phyloP scores from a whole-genome alignment of 2,329 filamentous ascomycete species.

The Fusarium cyanostomum region DNA sequence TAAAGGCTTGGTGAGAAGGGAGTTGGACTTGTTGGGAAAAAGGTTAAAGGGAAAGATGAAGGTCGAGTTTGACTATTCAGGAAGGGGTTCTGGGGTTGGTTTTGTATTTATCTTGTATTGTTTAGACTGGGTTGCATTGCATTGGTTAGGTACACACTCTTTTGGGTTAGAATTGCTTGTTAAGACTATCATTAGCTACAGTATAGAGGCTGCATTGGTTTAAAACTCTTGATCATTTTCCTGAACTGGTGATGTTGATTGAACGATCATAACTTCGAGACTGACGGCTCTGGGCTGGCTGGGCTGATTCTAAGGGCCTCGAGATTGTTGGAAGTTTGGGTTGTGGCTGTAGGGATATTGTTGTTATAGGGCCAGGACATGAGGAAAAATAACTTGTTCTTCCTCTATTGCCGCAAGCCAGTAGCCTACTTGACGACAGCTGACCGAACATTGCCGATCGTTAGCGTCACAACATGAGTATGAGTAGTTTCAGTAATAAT shows the following conservation, averaged over 20 bases:
- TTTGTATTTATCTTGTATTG: conserved; percentile 7
- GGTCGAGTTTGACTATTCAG: not conserved
- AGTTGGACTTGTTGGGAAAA: conserved; percentile 1
- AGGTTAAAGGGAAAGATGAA: conserved; percentile 3
- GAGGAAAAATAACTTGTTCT: too few species aligned
- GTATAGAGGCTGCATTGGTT: conserved; percentile 29
- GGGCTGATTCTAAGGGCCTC: too few species aligned
- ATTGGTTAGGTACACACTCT: conserved; percentile 24
- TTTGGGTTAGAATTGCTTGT: conserved; percentile 17
- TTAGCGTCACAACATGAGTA: too few species aligned
- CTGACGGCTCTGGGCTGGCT: too few species aligned
- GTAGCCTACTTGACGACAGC: too few species aligned
- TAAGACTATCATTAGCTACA: conserved; percentile 30
- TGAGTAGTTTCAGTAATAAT: too few species aligned
- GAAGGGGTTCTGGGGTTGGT: not conserved
- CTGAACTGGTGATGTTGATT: not conserved
- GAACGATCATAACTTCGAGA: too few species aligned
- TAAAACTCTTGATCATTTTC: not conserved
- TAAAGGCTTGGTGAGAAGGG: conserved; percentile 2
- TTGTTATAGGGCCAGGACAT: too few species aligned
- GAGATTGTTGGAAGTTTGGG: too few species aligned
- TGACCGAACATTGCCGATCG: too few species aligned
- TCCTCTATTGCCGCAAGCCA: too few species aligned
- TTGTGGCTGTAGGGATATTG: too few species aligned
- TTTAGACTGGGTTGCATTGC: conserved; percentile 13